A percentile compares a stretch with the other conserved stretches of the same genome.
Conservation (phyloP, 2,329 filamentous ascomycete genomes). For the Ascochyta rabiei region DNA sequence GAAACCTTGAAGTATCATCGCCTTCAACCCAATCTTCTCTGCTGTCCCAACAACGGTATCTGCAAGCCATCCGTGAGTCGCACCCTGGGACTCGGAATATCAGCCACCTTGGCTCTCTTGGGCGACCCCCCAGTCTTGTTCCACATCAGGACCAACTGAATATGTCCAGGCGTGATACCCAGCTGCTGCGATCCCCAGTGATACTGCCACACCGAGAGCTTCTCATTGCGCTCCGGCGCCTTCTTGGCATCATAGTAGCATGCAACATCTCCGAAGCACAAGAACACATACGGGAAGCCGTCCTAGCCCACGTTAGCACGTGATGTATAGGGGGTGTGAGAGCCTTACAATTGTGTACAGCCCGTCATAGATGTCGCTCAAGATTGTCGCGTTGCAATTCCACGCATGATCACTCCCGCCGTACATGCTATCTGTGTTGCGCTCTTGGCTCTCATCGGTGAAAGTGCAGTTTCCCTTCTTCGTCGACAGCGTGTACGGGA, state of each 20-base stretch:
- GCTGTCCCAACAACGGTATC: constrained; percentile 27
- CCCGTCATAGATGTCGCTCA: constrained; percentile 32
- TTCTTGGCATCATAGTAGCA: constrained; percentile 44
- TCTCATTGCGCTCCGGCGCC: constrained; percentile 24
- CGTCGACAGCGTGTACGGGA: constrained; percentile 39
- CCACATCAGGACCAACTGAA: constrained; percentile 41
- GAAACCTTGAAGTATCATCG: neutral
- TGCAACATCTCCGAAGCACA: constrained; percentile 42
- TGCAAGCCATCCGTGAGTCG: constrained; percentile 26
- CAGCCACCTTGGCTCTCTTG: constrained; percentile 20
- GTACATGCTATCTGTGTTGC: constrained; percentile 40
- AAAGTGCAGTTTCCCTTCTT: constrained; percentile 42
- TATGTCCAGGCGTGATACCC: constrained; percentile 43
- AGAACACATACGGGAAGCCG: constrained; percentile 40
- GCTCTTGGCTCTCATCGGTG: constrained; percentile 30
- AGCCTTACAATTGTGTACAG: constrained; percentile 39
- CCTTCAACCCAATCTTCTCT: neutral
- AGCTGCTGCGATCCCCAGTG: constrained; percentile 41
- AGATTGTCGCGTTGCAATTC: constrained; percentile 28
- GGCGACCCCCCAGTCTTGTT: constrained; percentile 31
- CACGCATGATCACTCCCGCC: constrained; percentile 35
- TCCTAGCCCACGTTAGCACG: constrained; percentile 13
- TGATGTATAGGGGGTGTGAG: neutral
- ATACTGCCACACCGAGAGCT: constrained; percentile 37
- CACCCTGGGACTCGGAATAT: constrained; percentile 28